Evolutionary conservation across 345 rosid species (phyloP).

Genomic region (Linum usitatissimum): DNA sequence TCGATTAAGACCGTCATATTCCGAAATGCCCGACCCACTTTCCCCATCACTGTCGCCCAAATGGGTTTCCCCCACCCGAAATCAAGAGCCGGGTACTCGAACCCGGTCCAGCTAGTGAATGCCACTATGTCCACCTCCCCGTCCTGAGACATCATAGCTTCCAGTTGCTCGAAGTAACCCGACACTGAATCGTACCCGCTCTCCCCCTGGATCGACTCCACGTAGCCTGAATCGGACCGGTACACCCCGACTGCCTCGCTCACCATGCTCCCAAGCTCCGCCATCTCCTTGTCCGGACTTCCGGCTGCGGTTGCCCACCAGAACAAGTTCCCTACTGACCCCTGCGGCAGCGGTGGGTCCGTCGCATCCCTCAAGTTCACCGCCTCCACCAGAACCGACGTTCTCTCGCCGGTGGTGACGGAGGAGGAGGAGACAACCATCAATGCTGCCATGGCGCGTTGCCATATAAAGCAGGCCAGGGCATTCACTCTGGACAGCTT

Average conservation of each 20-base stretch:
- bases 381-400: slow-evolving; percentile 13
- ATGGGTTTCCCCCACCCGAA: slow-evolving; percentile 18
- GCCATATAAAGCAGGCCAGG: neutral
- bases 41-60: slow-evolving; percentile 5
- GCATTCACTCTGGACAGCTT: neutral
- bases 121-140: slow-evolving; percentile 16
- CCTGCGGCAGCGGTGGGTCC: slow-evolving; percentile 16
- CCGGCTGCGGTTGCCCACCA: slow-evolving; percentile 14
- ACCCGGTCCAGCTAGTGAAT: slow-evolving; percentile 14
- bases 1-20: slow-evolving; percentile 12
- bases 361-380: slow-evolving; percentile 16
- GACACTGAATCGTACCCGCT: slow-evolving; percentile 12
- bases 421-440: neutral
- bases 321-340: slow-evolving; percentile 4
- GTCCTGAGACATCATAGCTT: neutral
- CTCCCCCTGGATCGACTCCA: slow-evolving; percentile 9
- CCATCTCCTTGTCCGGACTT: neutral
- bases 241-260: slow-evolving; percentile 13
- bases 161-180: slow-evolving; percentile 5
- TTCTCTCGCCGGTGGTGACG: neutral
- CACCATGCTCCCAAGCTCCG: neutral
- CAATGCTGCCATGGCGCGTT: neutral
- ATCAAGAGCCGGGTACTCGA: slow-evolving; percentile 2
- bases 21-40: slow-evolving; percentile 8
- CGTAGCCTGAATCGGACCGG: slow-evolving; percentile 1